Base-by-base conservation (phyloP, 345 rosid species). In the Lagerstroemia speciosa region DNA sequence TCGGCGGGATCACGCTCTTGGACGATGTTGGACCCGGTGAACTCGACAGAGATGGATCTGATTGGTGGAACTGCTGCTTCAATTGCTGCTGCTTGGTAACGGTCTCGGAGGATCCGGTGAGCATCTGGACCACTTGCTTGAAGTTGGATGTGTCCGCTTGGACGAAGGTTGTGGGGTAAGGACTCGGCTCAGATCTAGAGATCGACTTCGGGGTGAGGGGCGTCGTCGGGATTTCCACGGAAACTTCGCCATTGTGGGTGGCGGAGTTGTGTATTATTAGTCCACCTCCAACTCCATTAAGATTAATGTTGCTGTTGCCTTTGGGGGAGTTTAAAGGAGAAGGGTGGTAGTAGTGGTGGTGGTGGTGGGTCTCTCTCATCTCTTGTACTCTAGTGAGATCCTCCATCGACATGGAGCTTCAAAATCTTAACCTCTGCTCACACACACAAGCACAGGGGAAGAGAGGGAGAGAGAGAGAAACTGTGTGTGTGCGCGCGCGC, bases 61-160 rank as follows among this genome's bases (percentile, higher is more conserved):
- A 76, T 17, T 78, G 80, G 71, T 71, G 79, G 63, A 80, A 64
- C 74, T 62, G 79, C 53, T 40, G 20, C 53, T 62, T 65, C 45
- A 26, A 8, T 37, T 5, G 77, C 33, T 29, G 90, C 79, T 30
- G 87, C 89, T 66, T 89, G 93, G 65, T 92, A 19, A 79, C 89
- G 9, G 89, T 81, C 67, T 87, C 89, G 4, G 89, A 71, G 43
- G 87, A 85, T 19, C 97, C 98, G 36, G 98, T 90, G 27, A 90
- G 97, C 96, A 90, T 85, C 73, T 93, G 98, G 68, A 93, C 98
- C 50, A 93, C 98, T 52, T 89, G 96, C 76, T 89, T 93, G 92
- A 90, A 93, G 77, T 80, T 83, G 62, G 91, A 75, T 63, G 94
- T 78, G 84, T 93, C 95, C 1, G 95, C 95, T 71, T 93, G 98